Conservation (phyloP, 768 basidiomycete species). For the Xanthoconium purpureum region DNA sequence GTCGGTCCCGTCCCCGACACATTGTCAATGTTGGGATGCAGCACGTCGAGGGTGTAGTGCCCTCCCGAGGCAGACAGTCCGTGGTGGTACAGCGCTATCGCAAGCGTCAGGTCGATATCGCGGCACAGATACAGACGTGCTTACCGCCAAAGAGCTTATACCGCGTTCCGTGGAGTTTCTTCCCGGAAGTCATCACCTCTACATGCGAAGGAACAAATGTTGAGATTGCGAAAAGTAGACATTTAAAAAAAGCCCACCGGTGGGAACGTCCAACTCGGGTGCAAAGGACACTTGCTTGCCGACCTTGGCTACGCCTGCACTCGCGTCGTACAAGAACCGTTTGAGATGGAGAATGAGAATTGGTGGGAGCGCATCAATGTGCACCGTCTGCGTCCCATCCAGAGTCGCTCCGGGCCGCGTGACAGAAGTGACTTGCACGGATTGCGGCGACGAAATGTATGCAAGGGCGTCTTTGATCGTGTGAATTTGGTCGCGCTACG, state of each 20-base stretch:
- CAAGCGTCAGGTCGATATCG: not conserved
- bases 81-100: conserved; percentile 85
- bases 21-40: conserved; percentile 66
- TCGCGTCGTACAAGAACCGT: conserved; percentile 82
- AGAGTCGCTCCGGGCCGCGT: conserved; percentile 54
- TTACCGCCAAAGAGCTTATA: conserved; percentile 85
- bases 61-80: conserved; percentile 88
- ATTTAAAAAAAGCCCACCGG: conserved; percentile 40
- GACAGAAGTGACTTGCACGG: conserved; percentile 66
- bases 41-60: conserved; percentile 91
- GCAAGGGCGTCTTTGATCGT: conserved; percentile 82
- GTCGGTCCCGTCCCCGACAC: conserved; percentile 13
- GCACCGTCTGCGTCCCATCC: conserved; percentile 70
- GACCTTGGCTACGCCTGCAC: conserved; percentile 76
- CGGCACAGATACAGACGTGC: conserved; percentile 12
- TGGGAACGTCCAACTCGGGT: conserved; percentile 72
- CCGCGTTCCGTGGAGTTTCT: conserved; percentile 45
- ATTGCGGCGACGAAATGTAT: conserved; percentile 74
- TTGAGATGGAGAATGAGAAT: conserved; percentile 88
- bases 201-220: not conserved
- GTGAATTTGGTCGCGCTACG: conserved; percentile 66
- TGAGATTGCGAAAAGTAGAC: fast-evolving
- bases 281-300: conserved; percentile 78
- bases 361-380: conserved; percentile 80
- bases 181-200: conserved; percentile 62